These are phyloP conservation scores for Candolleomyces aberdarensis DNA, from an alignment of 768 basidiomycete species.

Conservation along the genomic window DNA sequence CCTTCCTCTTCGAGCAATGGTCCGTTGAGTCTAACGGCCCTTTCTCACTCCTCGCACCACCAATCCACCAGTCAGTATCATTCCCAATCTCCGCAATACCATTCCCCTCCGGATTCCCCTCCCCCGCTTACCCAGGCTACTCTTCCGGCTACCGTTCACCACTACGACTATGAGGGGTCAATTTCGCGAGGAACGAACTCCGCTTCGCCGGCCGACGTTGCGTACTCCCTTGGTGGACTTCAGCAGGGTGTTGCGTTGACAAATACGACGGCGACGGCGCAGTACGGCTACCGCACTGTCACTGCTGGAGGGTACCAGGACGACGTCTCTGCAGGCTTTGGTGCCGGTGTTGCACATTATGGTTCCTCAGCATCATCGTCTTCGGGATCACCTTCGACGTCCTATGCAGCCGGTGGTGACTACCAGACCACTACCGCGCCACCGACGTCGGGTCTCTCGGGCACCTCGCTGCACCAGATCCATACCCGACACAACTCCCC, in stretches of 20 bases:
- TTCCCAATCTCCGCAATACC: too few relatives aligned
- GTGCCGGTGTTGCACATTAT: background rate
- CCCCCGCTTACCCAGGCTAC: constrained; percentile 53
- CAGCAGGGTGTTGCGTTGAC: constrained; percentile 3
- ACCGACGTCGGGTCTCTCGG: constrained; percentile 7
- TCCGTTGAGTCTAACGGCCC: constrained; percentile 9
- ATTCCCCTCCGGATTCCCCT: constrained; percentile 51
- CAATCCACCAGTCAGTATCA: too few relatives aligned
- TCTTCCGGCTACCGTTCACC: constrained; percentile 38
- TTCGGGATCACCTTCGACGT: background rate
- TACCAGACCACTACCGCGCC: constrained; percentile 4
- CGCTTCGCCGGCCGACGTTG: constrained; percentile 23
- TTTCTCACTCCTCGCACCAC: constrained; percentile 30
- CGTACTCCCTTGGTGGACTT: too few relatives aligned
- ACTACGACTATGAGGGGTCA: constrained; percentile 28
- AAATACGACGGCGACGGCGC: constrained; percentile 15
- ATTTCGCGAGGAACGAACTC: constrained; percentile 44
- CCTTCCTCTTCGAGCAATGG: too few relatives aligned
- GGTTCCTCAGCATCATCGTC: background rate
- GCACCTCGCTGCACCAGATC: constrained; percentile 11
- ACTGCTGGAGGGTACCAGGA: background rate
- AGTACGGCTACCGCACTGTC: constrained; percentile 34
- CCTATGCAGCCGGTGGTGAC: background rate
- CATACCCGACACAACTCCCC: constrained; percentile 19
- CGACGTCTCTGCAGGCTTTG: background rate